Conservation (phyloP, 2,329 filamentous ascomycete genomes). For the Cryphonectria radicalis region DNA sequence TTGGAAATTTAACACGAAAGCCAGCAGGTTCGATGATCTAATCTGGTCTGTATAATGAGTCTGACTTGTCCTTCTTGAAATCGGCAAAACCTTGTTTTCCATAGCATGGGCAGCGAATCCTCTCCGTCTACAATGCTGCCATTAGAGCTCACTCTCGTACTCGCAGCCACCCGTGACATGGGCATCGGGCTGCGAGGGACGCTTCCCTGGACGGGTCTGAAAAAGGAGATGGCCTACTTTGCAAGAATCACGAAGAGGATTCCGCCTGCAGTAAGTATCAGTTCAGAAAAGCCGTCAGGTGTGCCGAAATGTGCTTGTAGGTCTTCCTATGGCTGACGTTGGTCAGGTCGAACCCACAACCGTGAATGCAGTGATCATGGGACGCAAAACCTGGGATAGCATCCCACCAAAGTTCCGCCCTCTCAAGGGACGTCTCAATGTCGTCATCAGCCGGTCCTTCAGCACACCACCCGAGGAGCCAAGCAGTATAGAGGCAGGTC, state of each 20-base stretch:
- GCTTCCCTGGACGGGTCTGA: slow-evolving; percentile 88
- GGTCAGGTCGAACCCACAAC: slow-evolving; percentile 40
- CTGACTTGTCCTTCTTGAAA: not conserved
- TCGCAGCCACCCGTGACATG: slow-evolving; percentile 87
- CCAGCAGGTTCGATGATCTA: not conserved
- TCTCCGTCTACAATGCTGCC: slow-evolving; percentile 33
- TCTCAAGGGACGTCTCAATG: slow-evolving; percentile 77
- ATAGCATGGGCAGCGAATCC: not conserved
- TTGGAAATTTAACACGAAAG: not conserved
- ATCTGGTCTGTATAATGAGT: not conserved
- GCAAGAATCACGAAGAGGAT: slow-evolving; percentile 81
- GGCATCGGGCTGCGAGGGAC: slow-evolving; percentile 82
- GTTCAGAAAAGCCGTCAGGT: not conserved
- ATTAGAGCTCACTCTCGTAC: slow-evolving; percentile 81
- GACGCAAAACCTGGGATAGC: slow-evolving; percentile 93
- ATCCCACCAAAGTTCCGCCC: slow-evolving; percentile 82
- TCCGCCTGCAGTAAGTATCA: slow-evolving; percentile 43
- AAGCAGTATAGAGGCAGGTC: slow-evolving; percentile 43
- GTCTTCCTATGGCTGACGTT: slow-evolving; percentile 3
- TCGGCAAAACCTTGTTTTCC: not conserved
- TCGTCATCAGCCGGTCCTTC: slow-evolving; percentile 71
- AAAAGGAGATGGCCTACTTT: slow-evolving; percentile 94
- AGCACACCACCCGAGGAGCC: slow-evolving; percentile 27
- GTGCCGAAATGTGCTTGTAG: not conserved
- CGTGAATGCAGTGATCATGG: slow-evolving; percentile 88